phyloP scores from a whole-genome alignment of 2,329 filamentous ascomycete species.

The Helotiales sp. region DNA sequence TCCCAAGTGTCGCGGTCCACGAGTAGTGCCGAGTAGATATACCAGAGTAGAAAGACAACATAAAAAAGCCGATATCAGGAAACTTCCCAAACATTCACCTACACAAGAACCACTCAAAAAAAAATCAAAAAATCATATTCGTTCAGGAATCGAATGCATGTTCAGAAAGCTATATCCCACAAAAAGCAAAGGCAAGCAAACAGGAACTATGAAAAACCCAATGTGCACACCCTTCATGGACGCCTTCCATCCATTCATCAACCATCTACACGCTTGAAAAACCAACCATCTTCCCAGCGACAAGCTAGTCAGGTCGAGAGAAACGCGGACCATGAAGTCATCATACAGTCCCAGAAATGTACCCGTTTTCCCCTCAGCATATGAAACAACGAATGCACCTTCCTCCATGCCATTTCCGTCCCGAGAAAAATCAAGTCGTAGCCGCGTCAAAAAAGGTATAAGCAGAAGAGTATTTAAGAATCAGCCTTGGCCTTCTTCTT shows the following conservation, averaged over 20 bases:
- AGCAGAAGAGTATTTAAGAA: slow-evolving; percentile 39
- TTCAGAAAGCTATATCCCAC: too few species aligned
- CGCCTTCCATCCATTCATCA: not conserved
- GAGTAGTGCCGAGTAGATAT: too few species aligned
- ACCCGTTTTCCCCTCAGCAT: not conserved
- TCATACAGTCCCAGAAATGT: not conserved
- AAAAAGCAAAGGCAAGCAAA: too few species aligned
- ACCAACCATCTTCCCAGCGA: not conserved
- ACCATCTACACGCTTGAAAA: not conserved
- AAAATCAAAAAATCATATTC: too few species aligned
- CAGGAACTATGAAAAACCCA: too few species aligned
- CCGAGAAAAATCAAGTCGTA: not conserved
- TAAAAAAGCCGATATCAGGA: too few species aligned
- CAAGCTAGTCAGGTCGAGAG: not conserved
- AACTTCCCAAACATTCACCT: too few species aligned
- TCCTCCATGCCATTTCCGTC: not conserved
- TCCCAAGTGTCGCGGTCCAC: too few species aligned
- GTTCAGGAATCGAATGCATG: too few species aligned
- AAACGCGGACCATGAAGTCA: not conserved
- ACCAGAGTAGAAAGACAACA: too few species aligned
- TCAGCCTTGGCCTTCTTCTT: slow-evolving; percentile 53
- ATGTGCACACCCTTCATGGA: too few species aligned
- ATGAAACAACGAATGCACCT: not conserved
- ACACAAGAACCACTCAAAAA: too few species aligned
- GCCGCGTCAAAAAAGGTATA: not conserved